These are phyloP conservation scores for Grigorovia transvaalensis DNA, from an alignment of 805 yeast genomes.

Conservation along the genomic window DNA sequence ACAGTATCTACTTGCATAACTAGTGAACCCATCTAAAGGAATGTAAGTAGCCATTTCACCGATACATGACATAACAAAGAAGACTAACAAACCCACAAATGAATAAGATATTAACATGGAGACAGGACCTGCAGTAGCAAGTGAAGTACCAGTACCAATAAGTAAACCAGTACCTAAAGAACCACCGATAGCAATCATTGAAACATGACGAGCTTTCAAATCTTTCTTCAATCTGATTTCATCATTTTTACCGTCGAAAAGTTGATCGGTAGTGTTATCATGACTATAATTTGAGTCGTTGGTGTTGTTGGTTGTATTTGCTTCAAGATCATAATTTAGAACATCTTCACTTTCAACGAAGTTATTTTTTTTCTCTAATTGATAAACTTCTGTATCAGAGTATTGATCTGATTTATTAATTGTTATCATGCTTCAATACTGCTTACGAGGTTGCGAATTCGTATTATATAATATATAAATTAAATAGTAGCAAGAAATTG, in stretches of 20 bases:
- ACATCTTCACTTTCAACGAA: slow-evolving; percentile 3
- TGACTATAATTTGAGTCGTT: background rate
- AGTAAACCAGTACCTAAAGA: slow-evolving; percentile 74
- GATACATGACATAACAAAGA: slow-evolving; percentile 54
- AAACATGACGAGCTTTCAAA: slow-evolving; percentile 46
- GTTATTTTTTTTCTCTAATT: background rate
- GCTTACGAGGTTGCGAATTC: background rate
- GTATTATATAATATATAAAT: background rate
- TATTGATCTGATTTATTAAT: background rate
- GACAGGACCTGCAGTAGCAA: slow-evolving; percentile 58
- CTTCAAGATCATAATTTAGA: slow-evolving; percentile 4
- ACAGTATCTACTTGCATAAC: slow-evolving; percentile 43
- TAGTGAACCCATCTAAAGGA: slow-evolving; percentile 59
- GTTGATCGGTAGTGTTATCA: slow-evolving; percentile 1
- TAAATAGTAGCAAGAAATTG: background rate
- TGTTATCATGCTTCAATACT: background rate
- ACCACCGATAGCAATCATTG: slow-evolving; percentile 76
- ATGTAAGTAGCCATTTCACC: slow-evolving; percentile 63
- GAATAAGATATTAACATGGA: slow-evolving; percentile 50
- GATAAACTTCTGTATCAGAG: slow-evolving; percentile 1
- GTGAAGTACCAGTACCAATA: slow-evolving; percentile 65
- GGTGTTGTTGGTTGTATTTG: background rate
- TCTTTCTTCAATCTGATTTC: slow-evolving; percentile 18
- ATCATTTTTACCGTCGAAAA: slow-evolving; percentile 11
- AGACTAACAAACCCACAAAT: slow-evolving; percentile 61